Evolutionary conservation across 306 rosid genomes (phyloP).

Genomic region (Hippophae gyantsensis): DNA sequence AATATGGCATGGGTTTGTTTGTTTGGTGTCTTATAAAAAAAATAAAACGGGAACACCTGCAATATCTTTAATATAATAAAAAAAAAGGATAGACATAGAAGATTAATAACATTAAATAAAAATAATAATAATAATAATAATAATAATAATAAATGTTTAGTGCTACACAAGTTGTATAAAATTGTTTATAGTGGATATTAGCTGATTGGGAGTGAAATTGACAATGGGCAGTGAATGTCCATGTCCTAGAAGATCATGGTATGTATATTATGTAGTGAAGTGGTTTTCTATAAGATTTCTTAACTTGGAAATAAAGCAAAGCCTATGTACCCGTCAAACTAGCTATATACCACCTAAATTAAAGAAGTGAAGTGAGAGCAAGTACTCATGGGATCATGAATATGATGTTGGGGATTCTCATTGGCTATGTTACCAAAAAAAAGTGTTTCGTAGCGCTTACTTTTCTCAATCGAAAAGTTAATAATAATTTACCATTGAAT

Average conservation of each 20-base stretch:
- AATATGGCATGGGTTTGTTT: no score
- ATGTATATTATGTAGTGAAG: neutral
- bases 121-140: no score
- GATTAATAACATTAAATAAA: no score
- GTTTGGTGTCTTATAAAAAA: no score
- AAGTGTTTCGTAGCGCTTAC: constrained; percentile 55
- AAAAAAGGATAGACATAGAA: no score
- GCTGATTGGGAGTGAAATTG: constrained; percentile 1
- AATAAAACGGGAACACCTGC: no score
- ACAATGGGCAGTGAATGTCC: constrained; percentile 12
- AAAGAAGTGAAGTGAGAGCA: constrained; percentile 31
- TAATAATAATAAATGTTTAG: no score
- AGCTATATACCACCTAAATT: constrained; percentile 15
- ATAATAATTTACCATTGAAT: constrained; percentile 20
- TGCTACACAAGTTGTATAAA: neutral
- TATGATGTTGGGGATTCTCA: constrained; percentile 28
- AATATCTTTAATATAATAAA: no score
- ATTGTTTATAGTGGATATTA: neutral
- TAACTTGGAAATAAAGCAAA: constrained; percentile 55
- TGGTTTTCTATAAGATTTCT: constrained; percentile 24
- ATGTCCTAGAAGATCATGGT: no score
- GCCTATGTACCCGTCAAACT: constrained; percentile 28
- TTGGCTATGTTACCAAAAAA: neutral
- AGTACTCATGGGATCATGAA: constrained; percentile 11
- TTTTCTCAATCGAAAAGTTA: constrained; percentile 51